Percentiles rank a stretch among this genome's conserved stretches.
Evolutionary conservation across 352 stramenopile genomes (phyloP).

Genomic region (Globisporangium paddicum): DNA sequence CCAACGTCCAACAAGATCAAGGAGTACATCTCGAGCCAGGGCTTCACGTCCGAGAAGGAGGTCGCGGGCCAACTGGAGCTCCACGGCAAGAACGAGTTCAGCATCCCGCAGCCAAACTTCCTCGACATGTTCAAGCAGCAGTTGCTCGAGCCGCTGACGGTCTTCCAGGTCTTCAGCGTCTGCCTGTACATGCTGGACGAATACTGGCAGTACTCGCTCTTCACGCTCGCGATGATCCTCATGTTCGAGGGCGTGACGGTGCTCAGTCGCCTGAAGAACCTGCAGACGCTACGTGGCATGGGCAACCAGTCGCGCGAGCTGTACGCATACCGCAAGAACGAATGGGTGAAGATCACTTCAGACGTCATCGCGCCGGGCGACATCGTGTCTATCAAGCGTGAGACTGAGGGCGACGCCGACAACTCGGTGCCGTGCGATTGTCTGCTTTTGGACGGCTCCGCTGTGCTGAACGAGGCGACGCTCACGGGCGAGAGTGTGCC

Average conservation of each 20-base stretch:
- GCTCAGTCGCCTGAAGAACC: constrained; percentile 93
- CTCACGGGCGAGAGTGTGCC: constrained; percentile 98
- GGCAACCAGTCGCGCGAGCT: constrained; percentile 84
- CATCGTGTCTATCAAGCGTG: constrained; percentile 90
- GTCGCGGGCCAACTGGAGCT: constrained; percentile 51
- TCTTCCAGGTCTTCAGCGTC: constrained; percentile 99
- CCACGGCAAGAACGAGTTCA: constrained; percentile 92
- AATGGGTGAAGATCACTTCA: constrained; percentile 82
- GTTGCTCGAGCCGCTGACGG: constrained; percentile 96
- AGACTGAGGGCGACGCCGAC: constrained; percentile 73
- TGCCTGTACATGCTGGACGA: constrained; percentile 99
- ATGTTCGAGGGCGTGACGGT: constrained; percentile 98
- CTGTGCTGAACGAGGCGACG: constrained; percentile 98
- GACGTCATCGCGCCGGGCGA: constrained; percentile 92
- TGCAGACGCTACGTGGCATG: constrained; percentile 95
- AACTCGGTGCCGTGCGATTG: constrained; percentile 94
- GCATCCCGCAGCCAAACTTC: constrained; percentile 94
- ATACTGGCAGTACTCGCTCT: constrained; percentile 99
- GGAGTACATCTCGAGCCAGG: constrained; percentile 52
- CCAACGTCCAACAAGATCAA: constrained; percentile 55
- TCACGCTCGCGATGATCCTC: constrained; percentile 97
- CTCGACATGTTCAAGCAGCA: constrained; percentile 96
- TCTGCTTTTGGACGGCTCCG: constrained; percentile 92
- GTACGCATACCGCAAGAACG: constrained; percentile 87
- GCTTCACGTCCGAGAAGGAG: constrained; percentile 38